A percentile compares a stretch with the other conserved stretches of the same genome.
Conservation (phyloP, 164 flowering plant species). For the Stephania cephalantha region DNA sequence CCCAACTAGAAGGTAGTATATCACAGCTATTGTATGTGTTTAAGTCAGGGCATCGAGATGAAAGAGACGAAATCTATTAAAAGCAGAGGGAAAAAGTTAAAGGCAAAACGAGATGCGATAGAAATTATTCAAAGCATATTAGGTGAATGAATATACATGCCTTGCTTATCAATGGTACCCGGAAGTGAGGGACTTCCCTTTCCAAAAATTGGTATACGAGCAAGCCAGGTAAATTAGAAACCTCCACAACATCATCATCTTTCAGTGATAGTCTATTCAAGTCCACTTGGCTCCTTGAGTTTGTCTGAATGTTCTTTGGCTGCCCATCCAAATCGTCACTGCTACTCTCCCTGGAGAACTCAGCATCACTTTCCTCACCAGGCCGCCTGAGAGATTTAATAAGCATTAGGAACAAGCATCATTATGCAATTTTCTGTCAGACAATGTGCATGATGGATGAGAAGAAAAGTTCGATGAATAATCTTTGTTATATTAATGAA, state of each 20-base stretch:
- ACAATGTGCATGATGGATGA: not conserved
- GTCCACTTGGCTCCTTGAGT: constrained; percentile 17
- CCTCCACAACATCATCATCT: constrained; percentile 36
- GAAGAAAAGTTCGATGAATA: not conserved
- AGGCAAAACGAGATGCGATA: not conserved
- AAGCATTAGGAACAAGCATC: not conserved
- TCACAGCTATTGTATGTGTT: constrained; percentile 57
- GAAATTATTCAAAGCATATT: not conserved
- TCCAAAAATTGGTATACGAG: constrained; percentile 56
- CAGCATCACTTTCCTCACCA: constrained; percentile 52
- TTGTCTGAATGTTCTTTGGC: constrained; percentile 17
- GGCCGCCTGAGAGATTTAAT: constrained; percentile 27
- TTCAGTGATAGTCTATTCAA: constrained; percentile 25
- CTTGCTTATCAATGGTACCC: constrained; percentile 64
- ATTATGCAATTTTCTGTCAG: not conserved
- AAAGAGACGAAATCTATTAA: constrained; percentile 44
- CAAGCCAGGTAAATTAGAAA: constrained; percentile 27
- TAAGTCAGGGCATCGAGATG: constrained; percentile 48
- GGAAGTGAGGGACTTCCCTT: constrained; percentile 41
- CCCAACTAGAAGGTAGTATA: constrained; percentile 66
- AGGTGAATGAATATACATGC: constrained; percentile 28
- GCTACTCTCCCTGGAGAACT: constrained; percentile 41
- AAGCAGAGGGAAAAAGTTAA: constrained; percentile 12
- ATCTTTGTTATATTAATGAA: not conserved
- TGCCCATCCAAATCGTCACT: constrained; percentile 36